phyloP scores from a whole-genome alignment of 176 grass and related monocot species.

The Oryza australiensis region DNA sequence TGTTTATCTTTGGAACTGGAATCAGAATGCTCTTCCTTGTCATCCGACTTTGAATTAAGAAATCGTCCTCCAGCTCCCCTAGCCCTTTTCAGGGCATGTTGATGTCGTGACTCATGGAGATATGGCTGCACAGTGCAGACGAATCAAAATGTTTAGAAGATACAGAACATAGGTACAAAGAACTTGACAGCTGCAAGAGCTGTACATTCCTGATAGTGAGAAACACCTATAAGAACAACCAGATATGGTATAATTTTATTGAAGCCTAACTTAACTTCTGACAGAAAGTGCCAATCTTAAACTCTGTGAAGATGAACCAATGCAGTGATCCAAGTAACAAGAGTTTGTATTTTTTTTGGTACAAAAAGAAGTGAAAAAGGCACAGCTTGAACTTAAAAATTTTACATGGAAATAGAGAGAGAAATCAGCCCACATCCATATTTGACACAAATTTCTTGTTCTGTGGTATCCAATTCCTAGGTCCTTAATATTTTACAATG shows the following conservation, averaged over 20 bases:
- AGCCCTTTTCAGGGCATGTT: slow-evolving; percentile 67
- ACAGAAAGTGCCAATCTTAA: background rate
- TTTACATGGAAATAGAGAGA: slow-evolving; percentile 5
- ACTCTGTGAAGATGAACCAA: background rate
- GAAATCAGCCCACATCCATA: background rate
- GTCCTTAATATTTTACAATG: slow-evolving; percentile 29
- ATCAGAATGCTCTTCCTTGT: slow-evolving; percentile 49
- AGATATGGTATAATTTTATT: background rate
- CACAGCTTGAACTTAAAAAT: background rate
- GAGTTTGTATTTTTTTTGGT: background rate
- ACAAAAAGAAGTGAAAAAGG: background rate
- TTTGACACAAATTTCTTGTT: background rate
- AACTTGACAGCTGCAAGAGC: background rate
- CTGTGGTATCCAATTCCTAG: slow-evolving; percentile 1
- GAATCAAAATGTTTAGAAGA: background rate
- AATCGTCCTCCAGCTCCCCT: slow-evolving; percentile 71
- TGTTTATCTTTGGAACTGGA: slow-evolving; percentile 45
- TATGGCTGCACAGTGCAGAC: slow-evolving; percentile 48
- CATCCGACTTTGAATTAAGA: slow-evolving; percentile 60
- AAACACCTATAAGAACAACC: slow-evolving; percentile 14
- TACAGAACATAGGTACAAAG: background rate
- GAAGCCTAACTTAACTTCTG: background rate
- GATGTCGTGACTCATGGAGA: slow-evolving; percentile 67
- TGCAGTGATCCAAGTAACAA: background rate
- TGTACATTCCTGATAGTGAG: background rate